Evolutionary conservation across 2,329 filamentous ascomycete species (phyloP), one percentile per base, ranked within the genome.

Genomic region (Verticillium nonalfalfae): DNA sequence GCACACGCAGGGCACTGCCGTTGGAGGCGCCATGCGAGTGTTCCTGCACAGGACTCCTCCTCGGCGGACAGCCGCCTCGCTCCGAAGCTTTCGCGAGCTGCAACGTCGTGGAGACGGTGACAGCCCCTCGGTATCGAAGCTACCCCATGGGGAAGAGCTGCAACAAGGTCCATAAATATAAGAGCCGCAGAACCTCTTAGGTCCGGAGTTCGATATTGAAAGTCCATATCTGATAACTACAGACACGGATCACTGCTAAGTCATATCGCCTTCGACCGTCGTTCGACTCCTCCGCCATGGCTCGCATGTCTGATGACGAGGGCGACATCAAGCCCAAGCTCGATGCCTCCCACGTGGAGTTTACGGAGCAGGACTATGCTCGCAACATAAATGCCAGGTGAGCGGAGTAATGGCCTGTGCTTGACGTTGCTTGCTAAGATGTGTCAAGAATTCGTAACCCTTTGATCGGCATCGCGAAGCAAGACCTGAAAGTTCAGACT

Each of bases 401-500:
- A 34, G 58, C 9, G 35, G 35, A 9, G 9, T 10, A 36, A 9
- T 36, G n/a, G 15, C 9, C 9, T 15, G n/a, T 45, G 14, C n/a
- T 31, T 4, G n/a, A 21, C 45, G 1, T 31, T 39, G 59, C 54
- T 13, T 54, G 67, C 34, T 67, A 69, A 59, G 71, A 69, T 58
- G 18, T 10, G n/a, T 7, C 6, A 10, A 73, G 74, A 50, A 72
- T 73, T 45, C 67, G 67, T 34, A 88, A 87, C 50, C 74, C 74
- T 0, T 70, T 89, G 3, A 79, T 75, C 1, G 81, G 79, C 0
- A 76, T 88, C 7, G 76, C 81, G 1, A 77, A 79, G 34, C 75
- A 81, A 1, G 72, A 80, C 59, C 78, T 89, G 14, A 70, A 87
- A 45, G 70, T 73, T 21, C 76, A 85, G 63, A 85, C 88, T 2